Base-by-base conservation (phyloP, 768 basidiomycete genomes). In the Phylloporus arenicola region DNA sequence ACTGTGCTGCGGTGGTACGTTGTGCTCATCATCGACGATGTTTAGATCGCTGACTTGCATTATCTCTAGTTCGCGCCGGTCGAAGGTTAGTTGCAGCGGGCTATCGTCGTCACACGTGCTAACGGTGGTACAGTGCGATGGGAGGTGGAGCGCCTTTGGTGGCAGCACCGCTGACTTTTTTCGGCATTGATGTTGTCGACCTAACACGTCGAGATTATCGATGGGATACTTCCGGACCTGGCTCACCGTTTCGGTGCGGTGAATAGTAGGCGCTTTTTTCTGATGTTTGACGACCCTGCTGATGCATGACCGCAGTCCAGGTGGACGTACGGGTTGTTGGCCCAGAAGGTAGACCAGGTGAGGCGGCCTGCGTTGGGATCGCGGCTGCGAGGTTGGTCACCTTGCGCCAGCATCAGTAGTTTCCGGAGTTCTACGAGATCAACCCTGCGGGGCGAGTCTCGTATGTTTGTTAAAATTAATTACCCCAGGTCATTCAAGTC, bases 401-500 rank as follows among this genome's bases (percentile, higher is more conserved):
- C 48, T 55, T 45, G 8, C 16, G n/a, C 43, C 51, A 44, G 22
- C 58, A 48, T 42, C 19, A 49, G 48, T 59, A 45, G 54, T 51
- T 51, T 53, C 62, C 52, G 55, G 59, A 51, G 55, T 48, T 29
- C 4, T 29, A 29, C 27, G 27, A 10, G 9, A 29, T 10, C 27
- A 2, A 25, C 4, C 25, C 4, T 25, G 38, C 56, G 59, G 65
- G 66, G 42, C 38, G 40, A 43, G n/a, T 51, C 62, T 59, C 66
- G 58, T 60, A 55, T 57, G 52, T 62, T 58, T 50, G 50, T 25
- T 33, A 53, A 69, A 70, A 68, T 69, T 19, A 69, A 71, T 59
- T 71, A 71, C 52, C 70, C 67, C 64, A 70, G 70, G 64, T 20
- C 69, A 57, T 58, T 12, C 54, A 59, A 69, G 66, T 30, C 65